These are phyloP conservation scores for Cylindricascospora bacillispora DNA, from an alignment of 1,139 yeast species.

Conservation along the genomic window DNA sequence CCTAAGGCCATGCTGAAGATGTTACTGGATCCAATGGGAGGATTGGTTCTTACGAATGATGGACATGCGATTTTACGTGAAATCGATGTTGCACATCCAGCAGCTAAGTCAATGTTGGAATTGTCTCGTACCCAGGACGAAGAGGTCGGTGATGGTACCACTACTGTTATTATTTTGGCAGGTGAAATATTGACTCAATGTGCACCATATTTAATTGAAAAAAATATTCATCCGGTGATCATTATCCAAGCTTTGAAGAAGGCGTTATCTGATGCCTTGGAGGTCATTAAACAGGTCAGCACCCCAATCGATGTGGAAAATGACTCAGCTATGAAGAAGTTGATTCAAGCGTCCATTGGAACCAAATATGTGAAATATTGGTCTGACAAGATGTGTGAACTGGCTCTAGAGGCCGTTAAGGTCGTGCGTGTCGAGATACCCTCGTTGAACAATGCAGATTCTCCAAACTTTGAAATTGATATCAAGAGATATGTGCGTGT, in stretches of 20 bases:
- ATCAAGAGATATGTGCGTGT: constrained; percentile 85
- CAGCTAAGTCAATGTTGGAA: constrained; percentile 98
- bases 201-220: constrained; percentile 78
- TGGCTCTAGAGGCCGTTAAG: constrained; percentile 79
- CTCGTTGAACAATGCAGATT: constrained; percentile 29
- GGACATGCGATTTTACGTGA: constrained; percentile 91
- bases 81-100: constrained; percentile 91
- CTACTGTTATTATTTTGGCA: constrained; percentile 87
- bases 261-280: constrained; percentile 84
- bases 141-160: constrained; percentile 98
- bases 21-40: constrained; percentile 98
- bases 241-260: constrained; percentile 89
- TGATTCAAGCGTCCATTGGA: constrained; percentile 87
- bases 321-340: constrained; percentile 75
- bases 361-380: constrained; percentile 89
- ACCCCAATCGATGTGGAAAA: constrained; percentile 72
- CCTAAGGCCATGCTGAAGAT: constrained; percentile 73
- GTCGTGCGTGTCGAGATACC: constrained; percentile 58
- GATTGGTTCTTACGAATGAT: constrained; percentile 92
- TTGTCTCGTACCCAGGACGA: constrained; percentile 96
- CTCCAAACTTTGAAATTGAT: constrained; percentile 51
- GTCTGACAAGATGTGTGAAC: constrained; percentile 83
- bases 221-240: constrained; percentile 92
- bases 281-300: constrained; percentile 74
- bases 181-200: constrained; percentile 96